phyloP scores from a whole-genome alignment of 164 flowering plant genomes.

The Annona cherimola region DNA sequence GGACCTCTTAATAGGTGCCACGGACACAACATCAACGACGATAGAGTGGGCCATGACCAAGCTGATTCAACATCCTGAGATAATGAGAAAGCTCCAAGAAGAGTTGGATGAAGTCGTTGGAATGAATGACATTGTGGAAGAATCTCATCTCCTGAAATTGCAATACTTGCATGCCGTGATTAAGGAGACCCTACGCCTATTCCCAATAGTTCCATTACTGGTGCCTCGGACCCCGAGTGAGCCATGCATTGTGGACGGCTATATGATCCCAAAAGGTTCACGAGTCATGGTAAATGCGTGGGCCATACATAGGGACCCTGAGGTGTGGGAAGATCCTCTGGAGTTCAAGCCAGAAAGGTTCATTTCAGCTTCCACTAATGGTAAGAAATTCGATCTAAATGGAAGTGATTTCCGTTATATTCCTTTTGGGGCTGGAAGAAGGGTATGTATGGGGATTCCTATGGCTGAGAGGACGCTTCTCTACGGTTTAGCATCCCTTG shows the following conservation, averaged over 20 bases:
- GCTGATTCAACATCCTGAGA: slow-evolving; percentile 24
- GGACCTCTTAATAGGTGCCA: slow-evolving; percentile 35
- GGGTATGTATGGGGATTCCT: slow-evolving; percentile 7
- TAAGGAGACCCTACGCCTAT: slow-evolving; percentile 16
- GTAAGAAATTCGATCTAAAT: slow-evolving; percentile 5
- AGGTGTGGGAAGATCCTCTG: slow-evolving; percentile 17
- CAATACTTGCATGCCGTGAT: slow-evolving; percentile 12
- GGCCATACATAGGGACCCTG: slow-evolving; percentile 22
- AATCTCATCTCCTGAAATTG: slow-evolving; percentile 11
- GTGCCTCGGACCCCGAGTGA: slow-evolving; percentile 10
- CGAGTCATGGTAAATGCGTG: slow-evolving; percentile 17
- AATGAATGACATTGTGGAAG: slow-evolving; percentile 12
- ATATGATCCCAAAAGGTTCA: slow-evolving; percentile 13
- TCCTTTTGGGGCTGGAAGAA: slow-evolving; percentile 10
- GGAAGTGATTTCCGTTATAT: slow-evolving; percentile 17
- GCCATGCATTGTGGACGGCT: slow-evolving; percentile 13
- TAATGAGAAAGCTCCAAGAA: slow-evolving; percentile 23
- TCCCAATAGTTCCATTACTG: slow-evolving; percentile 14
- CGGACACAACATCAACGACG: slow-evolving; percentile 25
- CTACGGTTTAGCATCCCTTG: not conserved
- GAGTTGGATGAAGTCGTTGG: slow-evolving; percentile 26
- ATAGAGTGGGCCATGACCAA: slow-evolving; percentile 36
- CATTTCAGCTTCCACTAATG: not conserved
- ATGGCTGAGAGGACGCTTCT: not conserved
- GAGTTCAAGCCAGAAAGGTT: slow-evolving; percentile 21